phyloP scores from a whole-genome alignment of 2,329 filamentous ascomycete genomes.

The Phaeosphaeria sp. region DNA sequence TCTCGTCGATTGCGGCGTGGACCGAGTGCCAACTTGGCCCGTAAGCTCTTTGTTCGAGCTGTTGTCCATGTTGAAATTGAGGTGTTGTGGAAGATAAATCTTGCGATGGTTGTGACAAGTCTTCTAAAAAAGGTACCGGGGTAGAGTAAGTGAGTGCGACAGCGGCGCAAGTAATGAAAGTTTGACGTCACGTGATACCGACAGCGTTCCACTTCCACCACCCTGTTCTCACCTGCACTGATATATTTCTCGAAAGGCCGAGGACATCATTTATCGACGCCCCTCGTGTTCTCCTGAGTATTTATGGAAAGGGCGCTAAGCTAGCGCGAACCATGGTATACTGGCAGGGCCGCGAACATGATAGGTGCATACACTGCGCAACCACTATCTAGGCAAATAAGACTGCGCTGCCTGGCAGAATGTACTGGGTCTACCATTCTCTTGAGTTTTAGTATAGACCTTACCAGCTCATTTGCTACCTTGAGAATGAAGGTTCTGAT shows the following conservation, averaged over 20 bases:
- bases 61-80: background rate
- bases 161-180: background rate
- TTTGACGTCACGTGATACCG: background rate
- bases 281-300: background rate
- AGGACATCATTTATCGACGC: background rate
- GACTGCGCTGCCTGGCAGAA: too few species aligned
- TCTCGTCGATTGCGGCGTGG: background rate
- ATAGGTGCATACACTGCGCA: background rate
- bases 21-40: background rate
- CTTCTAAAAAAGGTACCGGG: too few species aligned
- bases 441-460: too few species aligned
- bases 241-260: background rate
- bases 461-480: too few species aligned
- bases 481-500: too few species aligned
- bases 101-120: background rate
- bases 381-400: too few species aligned
- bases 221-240: background rate
- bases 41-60: background rate
- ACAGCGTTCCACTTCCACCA: background rate
- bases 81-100: background rate
- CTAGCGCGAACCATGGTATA: background rate
- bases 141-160: background rate
- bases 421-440: too few species aligned
- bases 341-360: background rate
- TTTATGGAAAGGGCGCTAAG: background rate